These are phyloP conservation scores for Basidioascus undulatus DNA, from an alignment of 768 basidiomycete species.

Conservation along the genomic window DNA sequence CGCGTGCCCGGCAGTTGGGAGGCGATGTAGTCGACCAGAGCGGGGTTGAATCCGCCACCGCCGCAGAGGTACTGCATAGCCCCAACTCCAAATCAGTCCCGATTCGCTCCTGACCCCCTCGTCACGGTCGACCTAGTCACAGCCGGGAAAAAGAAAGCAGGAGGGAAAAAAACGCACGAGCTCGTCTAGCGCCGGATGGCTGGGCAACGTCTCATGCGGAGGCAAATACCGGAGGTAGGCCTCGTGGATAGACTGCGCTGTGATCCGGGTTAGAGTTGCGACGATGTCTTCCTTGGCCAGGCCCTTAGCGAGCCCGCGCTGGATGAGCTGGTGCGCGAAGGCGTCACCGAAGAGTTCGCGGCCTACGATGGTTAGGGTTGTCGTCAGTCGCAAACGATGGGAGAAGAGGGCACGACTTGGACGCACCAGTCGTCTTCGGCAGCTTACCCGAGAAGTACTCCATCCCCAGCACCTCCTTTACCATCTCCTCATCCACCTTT, in stretches of 20 bases:
- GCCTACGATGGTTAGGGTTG: no score
- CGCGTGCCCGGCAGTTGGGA: not conserved
- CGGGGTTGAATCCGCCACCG: not conserved
- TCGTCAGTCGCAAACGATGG: not conserved
- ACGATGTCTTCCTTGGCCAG: not conserved
- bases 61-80: not conserved
- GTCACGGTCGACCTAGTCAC: no score
- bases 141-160: no score
- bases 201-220: no score
- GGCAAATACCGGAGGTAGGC: not conserved
- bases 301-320: not conserved
- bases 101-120: not conserved
- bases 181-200: not conserved
- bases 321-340: not conserved
- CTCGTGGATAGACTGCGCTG: not conserved
- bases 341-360: not conserved
- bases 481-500: not conserved
- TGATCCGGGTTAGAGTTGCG: not conserved
- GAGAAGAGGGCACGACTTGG: not conserved
- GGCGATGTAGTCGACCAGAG: not conserved
- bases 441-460: not conserved
- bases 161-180: no score
- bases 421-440: not conserved
- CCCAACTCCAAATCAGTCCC: no score
- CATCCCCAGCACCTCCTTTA: not conserved